phyloP scores from a whole-genome alignment of 176 grass and related monocot species.

The Alopecurus myosuroides region DNA sequence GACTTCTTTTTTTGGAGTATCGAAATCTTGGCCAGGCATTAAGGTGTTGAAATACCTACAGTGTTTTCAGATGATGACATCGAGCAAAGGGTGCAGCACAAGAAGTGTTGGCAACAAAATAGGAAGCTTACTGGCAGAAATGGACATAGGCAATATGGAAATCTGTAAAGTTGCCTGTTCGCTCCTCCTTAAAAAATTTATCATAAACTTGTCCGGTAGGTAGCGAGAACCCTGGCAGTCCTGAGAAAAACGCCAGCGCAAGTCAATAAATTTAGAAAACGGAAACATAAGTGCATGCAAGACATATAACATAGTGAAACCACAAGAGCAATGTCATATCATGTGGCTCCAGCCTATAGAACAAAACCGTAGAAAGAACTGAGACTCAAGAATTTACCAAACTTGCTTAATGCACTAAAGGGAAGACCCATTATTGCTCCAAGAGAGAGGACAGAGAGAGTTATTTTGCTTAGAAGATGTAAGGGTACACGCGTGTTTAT shows the following conservation, averaged over 20 bases:
- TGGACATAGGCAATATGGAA: constrained; percentile 57
- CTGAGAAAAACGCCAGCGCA: constrained; percentile 25
- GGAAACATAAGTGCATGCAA: not conserved
- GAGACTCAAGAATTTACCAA: constrained; percentile 31
- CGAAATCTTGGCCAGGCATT: constrained; percentile 73
- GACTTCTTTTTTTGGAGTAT: not conserved
- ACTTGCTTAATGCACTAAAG: constrained; percentile 37
- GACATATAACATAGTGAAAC: not conserved
- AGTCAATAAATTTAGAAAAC: not conserved
- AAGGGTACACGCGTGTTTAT: constrained; percentile 22
- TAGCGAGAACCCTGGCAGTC: constrained; percentile 24
- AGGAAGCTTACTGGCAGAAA: constrained; percentile 61
- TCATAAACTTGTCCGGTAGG: constrained; percentile 42
- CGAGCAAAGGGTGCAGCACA: not conserved
- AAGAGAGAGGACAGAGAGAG: not conserved
- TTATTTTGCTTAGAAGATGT: not conserved
- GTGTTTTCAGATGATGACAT: not conserved
- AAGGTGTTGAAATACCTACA: constrained; percentile 57
- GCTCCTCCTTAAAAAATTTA: constrained; percentile 13
- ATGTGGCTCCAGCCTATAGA: not conserved
- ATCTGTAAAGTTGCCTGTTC: not conserved
- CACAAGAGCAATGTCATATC: not conserved
- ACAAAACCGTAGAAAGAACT: not conserved
- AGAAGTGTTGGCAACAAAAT: not conserved
- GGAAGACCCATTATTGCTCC: constrained; percentile 54